Evolutionary conservation across 768 basidiomycete species (phyloP), one percentile per base, ranked within the genome.

Genomic region (Pulveroboletus ravenelii): DNA sequence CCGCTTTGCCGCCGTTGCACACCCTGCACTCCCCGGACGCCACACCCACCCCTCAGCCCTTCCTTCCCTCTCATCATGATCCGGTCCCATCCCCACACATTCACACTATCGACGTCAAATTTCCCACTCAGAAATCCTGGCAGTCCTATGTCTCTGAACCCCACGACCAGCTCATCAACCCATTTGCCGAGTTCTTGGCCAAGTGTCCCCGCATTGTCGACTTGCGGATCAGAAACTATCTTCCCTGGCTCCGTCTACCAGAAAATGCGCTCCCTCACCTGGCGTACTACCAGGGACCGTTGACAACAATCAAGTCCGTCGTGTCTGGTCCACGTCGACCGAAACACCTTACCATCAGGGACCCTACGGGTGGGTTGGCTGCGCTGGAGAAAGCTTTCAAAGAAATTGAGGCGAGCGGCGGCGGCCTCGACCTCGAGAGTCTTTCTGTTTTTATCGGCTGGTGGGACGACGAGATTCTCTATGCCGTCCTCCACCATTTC

Each of bases 401-500:
- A 15, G 63, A 67, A 10, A 52, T 65, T 18, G 66, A 68, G 18
- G 40, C 47, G 1, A 30, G 32, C 6, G 59, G 55, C 0, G 32
- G 36, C 10, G 55, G 67, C n/a, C 32, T 50, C 1, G 47, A 51
- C 2, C 58, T 74, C 14, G 69, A 69, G n/a, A 51, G 53, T 0
- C 56, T 70, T 13, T 61, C 73, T 27, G 58, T 71, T 10, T 70
- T 74, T 39, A 52, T 70, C n/a, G 63, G 69, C 34, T 62, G 62
- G 46, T 78, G 77, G 77, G 76, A 78, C 50, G 65, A 73, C 37
- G 76, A 78, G 53, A 67, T 78, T 8, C 55, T 78, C 17, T 68
- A 74, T 35, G 75, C 74, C 6, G 55, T 75, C 20, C 64, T 65
- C n/a, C 59, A 64, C 40, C 66, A 74, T 35, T 75, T 77, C 49